A percentile compares a stretch with the other conserved stretches of the same genome.
Conservation (phyloP, 164 flowering plant genomes). For the Liriodendron chinense region DNA sequence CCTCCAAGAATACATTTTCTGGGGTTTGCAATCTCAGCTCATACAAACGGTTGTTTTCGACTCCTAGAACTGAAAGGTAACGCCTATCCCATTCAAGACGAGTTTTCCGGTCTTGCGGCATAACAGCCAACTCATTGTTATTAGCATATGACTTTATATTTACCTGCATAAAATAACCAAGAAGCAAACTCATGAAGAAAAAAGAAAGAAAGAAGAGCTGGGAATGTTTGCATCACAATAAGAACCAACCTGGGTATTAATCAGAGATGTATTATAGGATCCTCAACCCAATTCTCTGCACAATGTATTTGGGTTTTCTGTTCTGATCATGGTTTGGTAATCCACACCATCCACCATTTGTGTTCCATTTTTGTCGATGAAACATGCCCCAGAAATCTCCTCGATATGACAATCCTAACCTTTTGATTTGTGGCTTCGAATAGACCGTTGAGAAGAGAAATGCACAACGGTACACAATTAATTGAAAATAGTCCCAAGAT, state of each 20-base stretch:
- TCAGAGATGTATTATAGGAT: too few species aligned
- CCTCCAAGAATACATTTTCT: conserved; percentile 76
- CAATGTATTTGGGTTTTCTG: background rate
- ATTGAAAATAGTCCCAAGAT: background rate
- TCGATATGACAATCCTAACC: background rate
- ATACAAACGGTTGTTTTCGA: conserved; percentile 78
- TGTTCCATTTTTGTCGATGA: background rate
- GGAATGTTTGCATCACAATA: background rate
- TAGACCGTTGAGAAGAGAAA: background rate
- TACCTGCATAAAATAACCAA: conserved; percentile 40
- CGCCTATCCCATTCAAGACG: conserved; percentile 87
- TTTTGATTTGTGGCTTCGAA: background rate
- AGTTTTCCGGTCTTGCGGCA: conserved; percentile 75
- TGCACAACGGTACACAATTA: background rate
- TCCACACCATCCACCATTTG: background rate
- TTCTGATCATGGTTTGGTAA: background rate
- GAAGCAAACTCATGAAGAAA: background rate
- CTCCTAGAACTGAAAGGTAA: conserved; percentile 94
- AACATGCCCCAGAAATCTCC: background rate
- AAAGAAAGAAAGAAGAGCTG: too few species aligned
- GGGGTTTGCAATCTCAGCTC: conserved; percentile 85
- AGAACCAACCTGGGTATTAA: background rate
- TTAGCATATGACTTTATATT: conserved; percentile 93
- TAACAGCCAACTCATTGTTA: conserved; percentile 93
- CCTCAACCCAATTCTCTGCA: too few species aligned